Evolutionary conservation across 306 rosid species (phyloP).

Genomic region (Rosa persica): DNA sequence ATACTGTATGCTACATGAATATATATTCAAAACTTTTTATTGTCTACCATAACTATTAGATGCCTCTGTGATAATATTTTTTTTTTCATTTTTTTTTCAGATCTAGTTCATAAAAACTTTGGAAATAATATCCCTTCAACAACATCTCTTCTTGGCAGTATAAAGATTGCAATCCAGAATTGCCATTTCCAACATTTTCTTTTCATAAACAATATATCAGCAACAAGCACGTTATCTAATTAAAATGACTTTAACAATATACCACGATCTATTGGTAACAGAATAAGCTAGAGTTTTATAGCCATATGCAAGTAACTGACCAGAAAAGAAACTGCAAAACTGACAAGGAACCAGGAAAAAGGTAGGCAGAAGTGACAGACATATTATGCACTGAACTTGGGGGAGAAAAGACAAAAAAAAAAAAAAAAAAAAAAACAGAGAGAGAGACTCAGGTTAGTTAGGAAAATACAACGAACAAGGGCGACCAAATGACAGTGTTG

Average conservation of each 20-base stretch:
- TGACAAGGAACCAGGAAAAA: not conserved
- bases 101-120: not conserved
- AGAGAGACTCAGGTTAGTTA: too few species aligned
- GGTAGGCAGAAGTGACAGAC: not conserved
- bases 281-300: not conserved
- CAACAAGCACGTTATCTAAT: not conserved
- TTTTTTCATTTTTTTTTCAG: not conserved
- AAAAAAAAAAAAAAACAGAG: too few species aligned
- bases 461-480: too few species aligned
- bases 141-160: not conserved
- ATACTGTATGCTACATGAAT: not conserved
- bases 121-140: not conserved
- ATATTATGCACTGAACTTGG: not conserved
- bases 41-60: not conserved
- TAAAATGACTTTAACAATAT: not conserved
- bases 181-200: not conserved
- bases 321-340: not conserved
- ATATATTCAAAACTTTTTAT: not conserved
- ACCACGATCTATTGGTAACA: not conserved
- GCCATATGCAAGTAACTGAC: not conserved
- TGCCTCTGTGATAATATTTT: not conserved
- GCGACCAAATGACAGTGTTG: not conserved
- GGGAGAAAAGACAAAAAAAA: not conserved
- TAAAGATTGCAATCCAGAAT: not conserved
- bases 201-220: not conserved